These are phyloP conservation scores for Boletus huronensis DNA, from an alignment of 768 basidiomycete species.

Conservation along the genomic window DNA sequence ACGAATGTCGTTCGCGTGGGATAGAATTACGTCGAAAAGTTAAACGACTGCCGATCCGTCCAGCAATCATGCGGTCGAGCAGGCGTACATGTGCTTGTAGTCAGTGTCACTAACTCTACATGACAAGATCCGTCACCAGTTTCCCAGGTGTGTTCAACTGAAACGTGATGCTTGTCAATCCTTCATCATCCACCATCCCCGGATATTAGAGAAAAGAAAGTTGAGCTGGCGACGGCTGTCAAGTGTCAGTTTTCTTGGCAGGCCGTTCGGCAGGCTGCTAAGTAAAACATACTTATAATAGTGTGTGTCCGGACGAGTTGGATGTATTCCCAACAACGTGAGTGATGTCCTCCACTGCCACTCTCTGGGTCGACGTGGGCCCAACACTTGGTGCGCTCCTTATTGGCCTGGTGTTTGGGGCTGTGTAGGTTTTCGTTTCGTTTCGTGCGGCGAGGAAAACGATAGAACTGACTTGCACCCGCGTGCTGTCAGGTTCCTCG, in stretches of 20 bases:
- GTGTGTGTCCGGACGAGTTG: not conserved
- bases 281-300: not conserved
- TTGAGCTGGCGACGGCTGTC: not conserved
- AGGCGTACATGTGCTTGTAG: no score
- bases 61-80: no score
- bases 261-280: not conserved
- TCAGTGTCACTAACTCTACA: not conserved
- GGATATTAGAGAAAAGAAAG: not conserved
- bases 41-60: no score
- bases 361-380: not conserved
- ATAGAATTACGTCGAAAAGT: no score
- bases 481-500: not conserved
- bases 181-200: not conserved
- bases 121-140: not conserved
- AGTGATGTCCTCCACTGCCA: not conserved
- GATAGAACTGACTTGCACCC: not conserved
- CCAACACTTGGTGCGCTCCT: not conserved
- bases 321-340: not conserved
- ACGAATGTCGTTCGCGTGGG: no score
- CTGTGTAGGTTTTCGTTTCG: not conserved
- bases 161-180: not conserved
- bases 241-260: not conserved
- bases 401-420: not conserved
- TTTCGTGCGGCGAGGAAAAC: not conserved
- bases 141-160: not conserved